Evolutionary conservation across 495 filamentous ascomycete genomes (phyloP), one percentile per base, ranked within the genome.

Genomic region (Hypoxylon trugodes): DNA sequence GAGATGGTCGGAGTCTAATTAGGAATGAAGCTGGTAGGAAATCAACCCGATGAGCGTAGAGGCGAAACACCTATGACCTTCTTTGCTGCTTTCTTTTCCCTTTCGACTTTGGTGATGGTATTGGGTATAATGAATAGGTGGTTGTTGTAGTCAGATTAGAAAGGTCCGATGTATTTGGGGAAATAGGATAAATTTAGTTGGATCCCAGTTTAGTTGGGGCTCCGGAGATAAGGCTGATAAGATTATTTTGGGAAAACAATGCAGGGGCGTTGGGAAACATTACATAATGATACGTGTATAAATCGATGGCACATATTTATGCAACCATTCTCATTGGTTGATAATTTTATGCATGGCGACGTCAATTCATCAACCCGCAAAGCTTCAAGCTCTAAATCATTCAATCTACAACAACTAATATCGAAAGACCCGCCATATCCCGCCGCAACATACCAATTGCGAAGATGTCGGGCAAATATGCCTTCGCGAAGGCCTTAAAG

Each of bases 401-500:
- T 42, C 42, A 65, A 37, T 40, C 40, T 58, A 36, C 10, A 32
- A 63, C 19, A 16, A 24, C 30, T 30, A 36, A 15, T 6, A 42
- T 7, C 8, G 19, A 33, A n/a, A n/a, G n/a, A 30, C 32, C 46
- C 6, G 16, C 25, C 68, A 51, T 53, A 33, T 47, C 28, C 42
- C 38, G 49, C 35, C 59, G 42, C 55, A n/a, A 30, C 13, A 30
- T 30, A 37, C 56, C 57, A 65, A 53, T 66, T 52, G 50, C 46
- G 74, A 81, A 70, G 42, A 98, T 98, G 95, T 92, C 95, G 52
- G 79, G 84, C 76, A 96, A 95, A 83, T 97, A 96, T 76, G 90
- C 86, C 66, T 98, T 98, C 76, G 84, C 87, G 56, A 90, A 90
- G 73, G 76, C 83, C 56, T 80, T 98, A 71, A 97, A 94, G 84